Base-by-base conservation (phyloP, 176 grass and related monocot species). In the Avena sativa region DNA sequence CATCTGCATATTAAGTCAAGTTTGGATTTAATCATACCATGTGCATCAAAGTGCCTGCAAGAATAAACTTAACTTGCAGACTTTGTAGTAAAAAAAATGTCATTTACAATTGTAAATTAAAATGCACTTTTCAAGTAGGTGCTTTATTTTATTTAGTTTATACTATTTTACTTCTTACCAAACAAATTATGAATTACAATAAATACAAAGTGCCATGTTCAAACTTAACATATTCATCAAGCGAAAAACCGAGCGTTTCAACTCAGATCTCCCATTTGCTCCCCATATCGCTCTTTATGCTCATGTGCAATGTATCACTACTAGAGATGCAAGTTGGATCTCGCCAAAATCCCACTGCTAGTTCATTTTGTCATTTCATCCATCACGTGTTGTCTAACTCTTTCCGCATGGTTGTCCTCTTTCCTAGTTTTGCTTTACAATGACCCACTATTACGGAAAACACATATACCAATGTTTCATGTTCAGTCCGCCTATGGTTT, bases 1-100 rank as follows among this genome's bases (percentile, higher is more conserved):
- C 83, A 95, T 87, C 93, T 95, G 66, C n/a, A 92, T 26, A 25
- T 0, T 14, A 84, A 67, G 32, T 16, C 26, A 26, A 23, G 3
- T 59, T 3, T 16, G 9, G 3, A 67, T 67, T 79, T 34, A 75
- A 60, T 47, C 56, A 38, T 21, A 34, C 50, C 20, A 25, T 13
- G 2, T 47, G 12, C 32, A 26, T 85, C 16, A 65, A 65, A 80
- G 25, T 2, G 38, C 53, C 10, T 12, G 63, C 13, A 12, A 70
- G 0, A 17, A 83, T 67, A 19, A 8, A 12, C 12, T 56, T 8
- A 60, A 14, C 3, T 65, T 13, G 15, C 5, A 2, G n/a, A 2
- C 13, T 48, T 53, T 16, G 0, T 60, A n/a, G 19, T 21, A 60
- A 46, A 2, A 30, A 57, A 43, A n/a, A 61, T 40, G 53, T 58